Conservation (phyloP, 371 early-diverging fungal species). For the Rhizomucor pusillus region DNA sequence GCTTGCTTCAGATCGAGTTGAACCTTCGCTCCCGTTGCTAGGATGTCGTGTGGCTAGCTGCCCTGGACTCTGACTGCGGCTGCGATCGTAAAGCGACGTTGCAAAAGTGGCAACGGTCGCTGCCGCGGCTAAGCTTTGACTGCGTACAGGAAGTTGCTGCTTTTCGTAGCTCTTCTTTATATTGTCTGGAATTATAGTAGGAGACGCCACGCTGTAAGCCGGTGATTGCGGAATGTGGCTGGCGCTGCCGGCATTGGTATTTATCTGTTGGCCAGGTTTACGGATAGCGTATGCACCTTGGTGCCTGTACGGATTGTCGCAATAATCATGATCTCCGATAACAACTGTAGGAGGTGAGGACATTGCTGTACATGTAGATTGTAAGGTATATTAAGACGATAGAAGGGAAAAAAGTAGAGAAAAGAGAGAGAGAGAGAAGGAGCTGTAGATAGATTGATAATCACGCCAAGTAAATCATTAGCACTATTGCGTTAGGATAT, state of each 20-base stretch:
- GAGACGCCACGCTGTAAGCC: background rate
- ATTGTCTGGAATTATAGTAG: constrained; percentile 23
- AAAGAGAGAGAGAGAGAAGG: no score
- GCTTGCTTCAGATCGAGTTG: constrained; percentile 2
- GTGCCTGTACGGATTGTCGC: constrained; percentile 12
- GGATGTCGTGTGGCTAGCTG: constrained; percentile 6
- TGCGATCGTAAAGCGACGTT: constrained; percentile 1
- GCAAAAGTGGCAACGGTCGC: constrained; percentile 8
- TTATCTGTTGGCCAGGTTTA: constrained; percentile 1
- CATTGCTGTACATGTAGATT: no score
- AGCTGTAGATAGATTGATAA: no score
- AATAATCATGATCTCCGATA: constrained; percentile 5
- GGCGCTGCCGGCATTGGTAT: background rate
- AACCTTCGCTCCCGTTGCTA: constrained; percentile 11
- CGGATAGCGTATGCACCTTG: constrained; percentile 17
- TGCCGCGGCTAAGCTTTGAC: constrained; percentile 40
- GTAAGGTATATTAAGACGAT: no score
- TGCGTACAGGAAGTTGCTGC: constrained; percentile 40
- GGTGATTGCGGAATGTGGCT: background rate
- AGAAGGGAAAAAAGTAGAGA: no score
- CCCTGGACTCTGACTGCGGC: background rate
- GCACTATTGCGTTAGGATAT: no score
- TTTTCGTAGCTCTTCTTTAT: constrained; percentile 33
- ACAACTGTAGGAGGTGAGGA: constrained; percentile 9
- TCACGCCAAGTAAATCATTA: no score